Conservation (phyloP, 2,329 filamentous ascomycete genomes). For the Phyllosticta ampelicida region DNA sequence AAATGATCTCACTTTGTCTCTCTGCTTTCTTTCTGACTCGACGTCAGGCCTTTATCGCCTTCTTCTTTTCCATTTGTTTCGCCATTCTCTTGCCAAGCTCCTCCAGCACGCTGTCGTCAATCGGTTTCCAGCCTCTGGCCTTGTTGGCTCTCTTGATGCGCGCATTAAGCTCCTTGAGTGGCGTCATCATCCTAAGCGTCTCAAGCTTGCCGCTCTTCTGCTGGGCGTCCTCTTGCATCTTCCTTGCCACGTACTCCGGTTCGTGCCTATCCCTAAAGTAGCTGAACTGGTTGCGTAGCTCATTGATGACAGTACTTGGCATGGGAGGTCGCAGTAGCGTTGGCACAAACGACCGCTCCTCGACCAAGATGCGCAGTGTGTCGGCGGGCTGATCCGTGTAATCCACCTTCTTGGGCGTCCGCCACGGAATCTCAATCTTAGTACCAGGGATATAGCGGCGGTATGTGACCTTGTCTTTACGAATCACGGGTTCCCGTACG, state of each 20-base stretch:
- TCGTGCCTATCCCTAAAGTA: constrained; percentile 74
- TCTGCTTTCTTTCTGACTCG: neutral
- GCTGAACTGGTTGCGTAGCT: constrained; percentile 74
- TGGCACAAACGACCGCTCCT: constrained; percentile 66
- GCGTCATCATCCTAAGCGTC: constrained; percentile 33
- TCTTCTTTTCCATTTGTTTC: constrained; percentile 7
- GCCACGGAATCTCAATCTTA: constrained; percentile 12
- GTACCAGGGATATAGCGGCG: constrained; percentile 28
- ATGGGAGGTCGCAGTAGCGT: constrained; percentile 67
- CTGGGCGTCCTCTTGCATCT: constrained; percentile 48
- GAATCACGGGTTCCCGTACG: constrained; percentile 13
- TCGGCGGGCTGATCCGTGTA: constrained; percentile 51
- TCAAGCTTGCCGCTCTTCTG: constrained; percentile 29
- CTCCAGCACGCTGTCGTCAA: constrained; percentile 28
- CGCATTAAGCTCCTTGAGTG: constrained; percentile 33
- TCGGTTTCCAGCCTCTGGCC: constrained; percentile 24
- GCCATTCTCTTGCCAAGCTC: constrained; percentile 33
- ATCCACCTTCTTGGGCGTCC: constrained; percentile 23
- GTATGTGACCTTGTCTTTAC: constrained; percentile 13
- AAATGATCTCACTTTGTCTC: neutral
- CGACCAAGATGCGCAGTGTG: constrained; percentile 65
- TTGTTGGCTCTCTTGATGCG: constrained; percentile 7
- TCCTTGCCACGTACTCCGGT: constrained; percentile 56
- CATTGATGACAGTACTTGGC: constrained; percentile 67
- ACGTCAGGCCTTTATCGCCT: neutral